Percentiles rank a stretch among this genome's conserved stretches.
phyloP scores from a whole-genome alignment of 495 filamentous ascomycete genomes.

The Neurospora sp. region DNA sequence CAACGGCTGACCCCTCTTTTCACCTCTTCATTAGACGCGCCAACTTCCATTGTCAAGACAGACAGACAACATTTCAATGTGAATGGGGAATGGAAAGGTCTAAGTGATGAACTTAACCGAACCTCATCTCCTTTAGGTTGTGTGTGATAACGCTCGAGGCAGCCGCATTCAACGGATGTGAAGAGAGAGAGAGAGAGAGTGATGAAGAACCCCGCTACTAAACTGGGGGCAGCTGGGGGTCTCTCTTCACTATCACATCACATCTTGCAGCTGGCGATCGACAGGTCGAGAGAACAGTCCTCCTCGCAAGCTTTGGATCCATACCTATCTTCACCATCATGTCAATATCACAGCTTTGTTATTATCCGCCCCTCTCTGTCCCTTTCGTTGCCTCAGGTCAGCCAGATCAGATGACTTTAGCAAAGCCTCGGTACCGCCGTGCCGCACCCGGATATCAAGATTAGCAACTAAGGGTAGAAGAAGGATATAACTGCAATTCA shows the following conservation, averaged over 20 bases:
- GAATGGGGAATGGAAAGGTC: not conserved
- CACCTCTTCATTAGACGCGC: not conserved
- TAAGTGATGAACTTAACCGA: not conserved
- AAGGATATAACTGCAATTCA: not conserved
- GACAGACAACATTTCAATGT: not conserved
- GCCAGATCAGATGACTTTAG: not conserved
- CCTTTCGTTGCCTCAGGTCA: not conserved
- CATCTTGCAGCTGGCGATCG: not conserved
- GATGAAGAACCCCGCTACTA: not conserved
- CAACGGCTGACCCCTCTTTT: not conserved
- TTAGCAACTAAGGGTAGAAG: not conserved
- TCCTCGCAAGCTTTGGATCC: too few species aligned
- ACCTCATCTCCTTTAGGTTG: not conserved
- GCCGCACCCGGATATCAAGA: not conserved
- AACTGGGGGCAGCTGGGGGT: not conserved
- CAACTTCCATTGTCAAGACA: not conserved
- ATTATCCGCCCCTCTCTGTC: not conserved
- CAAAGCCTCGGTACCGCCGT: not conserved
- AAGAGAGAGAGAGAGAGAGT: not conserved
- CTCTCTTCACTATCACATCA: not conserved
- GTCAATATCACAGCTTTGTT: not conserved
- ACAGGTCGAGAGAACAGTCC: not conserved
- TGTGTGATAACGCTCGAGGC: not conserved
- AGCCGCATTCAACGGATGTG: not conserved
- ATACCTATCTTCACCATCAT: not conserved